Conservation (phyloP, 345 rosid genomes). For the Gossypium bickii region DNA sequence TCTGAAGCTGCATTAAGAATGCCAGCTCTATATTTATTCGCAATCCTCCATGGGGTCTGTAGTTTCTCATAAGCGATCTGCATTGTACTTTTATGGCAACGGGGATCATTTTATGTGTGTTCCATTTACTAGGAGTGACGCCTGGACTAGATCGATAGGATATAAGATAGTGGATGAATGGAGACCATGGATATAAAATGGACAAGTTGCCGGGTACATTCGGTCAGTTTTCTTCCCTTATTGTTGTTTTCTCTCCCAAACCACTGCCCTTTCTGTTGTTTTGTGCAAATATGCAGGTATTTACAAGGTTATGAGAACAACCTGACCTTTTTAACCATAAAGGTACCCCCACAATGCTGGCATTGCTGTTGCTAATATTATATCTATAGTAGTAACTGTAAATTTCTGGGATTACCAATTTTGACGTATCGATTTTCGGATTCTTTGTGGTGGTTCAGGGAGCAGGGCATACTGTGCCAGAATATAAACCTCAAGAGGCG, state of each 20-base stretch:
- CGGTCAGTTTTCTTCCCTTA: background rate
- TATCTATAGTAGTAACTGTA: background rate
- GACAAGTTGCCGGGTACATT: constrained; percentile 65
- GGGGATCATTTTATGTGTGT: constrained; percentile 98
- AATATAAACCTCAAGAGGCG: constrained; percentile 76
- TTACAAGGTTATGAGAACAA: constrained; percentile 66
- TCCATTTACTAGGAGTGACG: constrained; percentile 85
- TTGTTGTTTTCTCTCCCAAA: background rate
- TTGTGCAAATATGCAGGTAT: constrained; percentile 34
- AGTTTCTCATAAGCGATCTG: constrained; percentile 4
- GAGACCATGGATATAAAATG: constrained; percentile 73
- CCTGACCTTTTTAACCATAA: constrained; percentile 77
- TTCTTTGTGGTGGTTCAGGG: constrained; percentile 42
- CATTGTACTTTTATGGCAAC: constrained; percentile 27
- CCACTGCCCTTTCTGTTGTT: background rate
- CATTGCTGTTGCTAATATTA: background rate
- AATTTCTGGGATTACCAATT: background rate
- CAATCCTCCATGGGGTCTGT: background rate
- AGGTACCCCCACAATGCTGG: constrained; percentile 37
- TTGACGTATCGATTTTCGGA: background rate
- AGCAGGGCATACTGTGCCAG: constrained; percentile 85
- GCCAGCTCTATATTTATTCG: no score
- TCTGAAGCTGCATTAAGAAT: background rate
- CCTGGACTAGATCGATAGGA: constrained; percentile 85
- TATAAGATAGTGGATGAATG: constrained; percentile 68